Percentiles rank a stretch among this genome's conserved stretches.
These are phyloP conservation scores for Aspergillus sp. DNA, from an alignment of 2,329 filamentous ascomycete genomes.

Conservation along the genomic window DNA sequence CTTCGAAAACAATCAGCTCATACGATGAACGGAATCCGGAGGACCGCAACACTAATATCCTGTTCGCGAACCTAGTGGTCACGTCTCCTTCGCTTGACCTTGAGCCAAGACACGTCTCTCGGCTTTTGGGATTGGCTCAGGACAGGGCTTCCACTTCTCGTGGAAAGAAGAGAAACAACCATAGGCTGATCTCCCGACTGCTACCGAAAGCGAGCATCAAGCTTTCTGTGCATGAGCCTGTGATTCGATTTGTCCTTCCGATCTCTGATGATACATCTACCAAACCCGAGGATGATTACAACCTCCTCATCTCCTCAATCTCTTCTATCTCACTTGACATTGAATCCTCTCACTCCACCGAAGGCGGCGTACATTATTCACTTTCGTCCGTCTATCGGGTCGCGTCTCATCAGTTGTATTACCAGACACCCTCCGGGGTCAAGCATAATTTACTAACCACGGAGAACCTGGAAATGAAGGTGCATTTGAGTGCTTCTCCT, in stretches of 20 bases:
- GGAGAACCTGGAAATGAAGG: slow-evolving; percentile 82
- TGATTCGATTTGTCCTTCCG: slow-evolving; percentile 83
- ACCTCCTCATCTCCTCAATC: slow-evolving; percentile 90
- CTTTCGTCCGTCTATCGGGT: slow-evolving; percentile 78
- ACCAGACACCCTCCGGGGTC: slow-evolving; percentile 80
- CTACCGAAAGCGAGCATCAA: slow-evolving; percentile 94
- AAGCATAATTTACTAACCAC: slow-evolving; percentile 85
- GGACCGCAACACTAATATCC: slow-evolving; percentile 90
- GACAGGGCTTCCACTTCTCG: slow-evolving; percentile 48
- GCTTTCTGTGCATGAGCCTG: slow-evolving; percentile 93
- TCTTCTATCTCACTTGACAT: slow-evolving; percentile 91
- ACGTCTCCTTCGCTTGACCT: slow-evolving; percentile 94
- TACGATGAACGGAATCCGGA: slow-evolving; percentile 67
- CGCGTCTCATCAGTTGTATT: slow-evolving; percentile 86
- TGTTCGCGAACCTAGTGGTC: slow-evolving; percentile 93
- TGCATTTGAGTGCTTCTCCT: slow-evolving; percentile 79
- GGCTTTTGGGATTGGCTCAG: slow-evolving; percentile 75
- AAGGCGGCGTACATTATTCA: slow-evolving; percentile 83
- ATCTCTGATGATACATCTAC: slow-evolving; percentile 60
- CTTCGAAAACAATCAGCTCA: slow-evolving; percentile 88
- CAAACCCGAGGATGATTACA: slow-evolving; percentile 74
- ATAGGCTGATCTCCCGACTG: slow-evolving; percentile 80
- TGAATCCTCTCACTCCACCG: slow-evolving; percentile 89
- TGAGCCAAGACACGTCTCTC: slow-evolving; percentile 84
- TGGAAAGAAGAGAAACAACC: slow-evolving; percentile 46